These are phyloP conservation scores for Coemansia sp. DNA, from an alignment of 192 early-diverging fungal genomes.

Conservation along the genomic window DNA sequence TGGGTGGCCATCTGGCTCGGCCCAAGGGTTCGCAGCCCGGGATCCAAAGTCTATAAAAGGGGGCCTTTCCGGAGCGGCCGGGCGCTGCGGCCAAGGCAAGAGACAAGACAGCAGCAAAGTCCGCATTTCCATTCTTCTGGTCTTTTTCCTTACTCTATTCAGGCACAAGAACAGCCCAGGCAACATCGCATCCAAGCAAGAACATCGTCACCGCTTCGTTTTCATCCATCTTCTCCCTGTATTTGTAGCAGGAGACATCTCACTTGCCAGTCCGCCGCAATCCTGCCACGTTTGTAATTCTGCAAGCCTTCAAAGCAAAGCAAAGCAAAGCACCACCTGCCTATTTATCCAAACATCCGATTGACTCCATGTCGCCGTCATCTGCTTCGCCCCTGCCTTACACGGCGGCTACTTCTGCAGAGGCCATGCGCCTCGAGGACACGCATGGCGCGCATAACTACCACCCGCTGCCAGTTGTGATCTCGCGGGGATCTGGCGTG, in stretches of 20 bases:
- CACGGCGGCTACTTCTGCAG: slow-evolving; percentile 12
- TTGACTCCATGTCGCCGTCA: slow-evolving; percentile 9
- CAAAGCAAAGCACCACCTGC: background rate
- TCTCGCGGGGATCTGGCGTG: slow-evolving; percentile 79
- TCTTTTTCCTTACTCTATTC: background rate
- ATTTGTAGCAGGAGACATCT: too few species aligned
- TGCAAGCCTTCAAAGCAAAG: too few species aligned
- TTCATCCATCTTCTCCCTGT: too few species aligned
- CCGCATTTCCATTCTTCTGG: background rate
- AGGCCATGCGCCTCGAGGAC: slow-evolving; percentile 76
- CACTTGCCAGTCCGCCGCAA: too few species aligned
- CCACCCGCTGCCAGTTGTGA: slow-evolving; percentile 94
- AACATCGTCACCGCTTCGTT: background rate
- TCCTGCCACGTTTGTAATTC: too few species aligned
- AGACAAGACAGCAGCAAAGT: background rate
- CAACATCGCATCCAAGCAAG: background rate
- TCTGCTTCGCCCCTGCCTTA: slow-evolving; percentile 11
- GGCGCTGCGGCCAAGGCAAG: background rate
- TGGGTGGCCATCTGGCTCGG: background rate
- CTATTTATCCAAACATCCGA: background rate
- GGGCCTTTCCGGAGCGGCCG: background rate
- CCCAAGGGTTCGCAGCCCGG: background rate
- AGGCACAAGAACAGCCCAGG: background rate
- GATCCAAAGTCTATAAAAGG: slow-evolving; percentile 11
- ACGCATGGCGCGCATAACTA: slow-evolving; percentile 96